Evolutionary conservation across 106 monocot species (phyloP).

Genomic region (Triglochin maritima): DNA sequence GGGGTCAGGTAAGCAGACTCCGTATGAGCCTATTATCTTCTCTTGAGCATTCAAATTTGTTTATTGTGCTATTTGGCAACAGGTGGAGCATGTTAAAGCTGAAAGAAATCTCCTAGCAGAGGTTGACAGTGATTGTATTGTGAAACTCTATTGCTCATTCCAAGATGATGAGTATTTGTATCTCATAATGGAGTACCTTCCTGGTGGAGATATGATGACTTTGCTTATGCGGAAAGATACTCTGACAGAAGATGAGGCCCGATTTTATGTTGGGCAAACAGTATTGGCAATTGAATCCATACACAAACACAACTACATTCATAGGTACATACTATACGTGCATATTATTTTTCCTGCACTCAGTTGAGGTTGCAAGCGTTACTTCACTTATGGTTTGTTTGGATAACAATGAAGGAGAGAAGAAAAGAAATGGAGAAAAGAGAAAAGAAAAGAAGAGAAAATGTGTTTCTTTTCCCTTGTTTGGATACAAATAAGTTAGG

Average conservation of each 20-base stretch:
- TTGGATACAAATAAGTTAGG: neutral
- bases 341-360: neutral
- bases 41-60: neutral
- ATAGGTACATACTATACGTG: slow-evolving; percentile 29
- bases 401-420: neutral
- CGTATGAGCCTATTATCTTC: neutral
- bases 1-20: slow-evolving; percentile 44
- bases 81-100: slow-evolving; percentile 83
- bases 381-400: neutral
- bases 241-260: slow-evolving; percentile 53
- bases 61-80: neutral
- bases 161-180: slow-evolving; percentile 76
- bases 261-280: slow-evolving; percentile 64
- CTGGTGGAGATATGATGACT: slow-evolving; percentile 87
- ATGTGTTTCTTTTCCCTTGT: neutral
- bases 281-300: slow-evolving; percentile 72
- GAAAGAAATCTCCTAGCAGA: slow-evolving; percentile 80
- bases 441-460: too few relatives aligned
- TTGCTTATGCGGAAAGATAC: slow-evolving; percentile 75
- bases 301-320: slow-evolving; percentile 70
- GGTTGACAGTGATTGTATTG: slow-evolving; percentile 66
- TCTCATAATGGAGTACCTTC: slow-evolving; percentile 85
- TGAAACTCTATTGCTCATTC: slow-evolving; percentile 73
- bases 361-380: neutral
- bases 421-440: neutral